Percentiles rank a stretch among this genome's conserved stretches.
These are phyloP conservation scores for Metschnikowia similis DNA, from an alignment of 805 yeast species.

Conservation along the genomic window DNA sequence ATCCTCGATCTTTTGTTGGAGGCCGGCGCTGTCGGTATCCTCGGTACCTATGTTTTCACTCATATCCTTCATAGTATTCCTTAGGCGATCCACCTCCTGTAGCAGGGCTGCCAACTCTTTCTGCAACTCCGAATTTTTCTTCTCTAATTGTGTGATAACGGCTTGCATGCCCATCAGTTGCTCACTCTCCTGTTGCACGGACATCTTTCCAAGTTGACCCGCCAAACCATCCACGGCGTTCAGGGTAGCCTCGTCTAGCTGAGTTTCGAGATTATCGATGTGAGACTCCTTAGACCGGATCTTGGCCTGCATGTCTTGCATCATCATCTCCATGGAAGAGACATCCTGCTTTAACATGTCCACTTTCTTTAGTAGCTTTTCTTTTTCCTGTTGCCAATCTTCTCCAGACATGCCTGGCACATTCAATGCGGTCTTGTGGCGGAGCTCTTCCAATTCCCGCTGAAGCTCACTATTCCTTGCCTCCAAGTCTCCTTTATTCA, in stretches of 20 bases:
- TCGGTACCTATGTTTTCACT: background rate
- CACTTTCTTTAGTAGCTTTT: conserved; percentile 9
- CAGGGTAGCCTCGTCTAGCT: conserved; percentile 9
- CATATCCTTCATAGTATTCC: background rate
- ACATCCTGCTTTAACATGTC: conserved; percentile 15
- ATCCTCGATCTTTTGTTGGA: conserved; percentile 19
- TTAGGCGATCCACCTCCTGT: background rate
- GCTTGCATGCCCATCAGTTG: conserved; percentile 4
- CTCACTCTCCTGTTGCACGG: conserved; percentile 6
- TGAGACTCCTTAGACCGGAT: conserved; percentile 11
- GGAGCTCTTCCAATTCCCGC: background rate
- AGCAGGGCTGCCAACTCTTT: background rate
- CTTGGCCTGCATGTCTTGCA: conserved; percentile 14
- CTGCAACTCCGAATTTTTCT: background rate
- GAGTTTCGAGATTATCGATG: conserved; percentile 13
- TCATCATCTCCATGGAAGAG: conserved; percentile 13
- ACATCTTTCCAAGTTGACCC: conserved; percentile 6
- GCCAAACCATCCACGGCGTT: conserved; percentile 5
- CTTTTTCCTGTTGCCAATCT: conserved; percentile 1
- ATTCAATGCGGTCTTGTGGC: background rate
- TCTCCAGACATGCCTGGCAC: background rate
- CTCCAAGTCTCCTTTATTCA: background rate
- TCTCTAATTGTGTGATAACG: conserved; percentile 5
- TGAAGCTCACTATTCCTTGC: background rate
- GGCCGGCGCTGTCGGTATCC: background rate